Evolutionary conservation across 2,329 filamentous ascomycete species (phyloP).

Genomic region (Fusarium praegraminearum): DNA sequence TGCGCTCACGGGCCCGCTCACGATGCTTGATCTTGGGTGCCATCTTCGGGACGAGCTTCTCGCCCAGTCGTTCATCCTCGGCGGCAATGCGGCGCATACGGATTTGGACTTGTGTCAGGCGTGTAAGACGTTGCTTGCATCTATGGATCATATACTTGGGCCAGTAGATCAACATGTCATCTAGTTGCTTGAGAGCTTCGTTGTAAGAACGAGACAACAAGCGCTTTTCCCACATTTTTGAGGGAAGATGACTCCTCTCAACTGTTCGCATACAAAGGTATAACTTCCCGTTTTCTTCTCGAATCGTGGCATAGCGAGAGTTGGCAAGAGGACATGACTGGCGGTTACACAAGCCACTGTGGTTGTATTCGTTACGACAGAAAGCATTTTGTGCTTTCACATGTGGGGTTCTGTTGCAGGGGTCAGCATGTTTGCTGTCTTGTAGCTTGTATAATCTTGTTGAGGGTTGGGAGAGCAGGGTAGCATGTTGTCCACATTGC

Average conservation of each 20-base stretch:
- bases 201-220: conserved; percentile 48
- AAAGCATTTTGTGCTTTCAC: conserved; percentile 60
- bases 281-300: conserved; percentile 83
- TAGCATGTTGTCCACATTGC: no score
- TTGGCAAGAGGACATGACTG: conserved; percentile 94
- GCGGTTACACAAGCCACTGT: conserved; percentile 83
- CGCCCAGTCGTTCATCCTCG: conserved; percentile 90
- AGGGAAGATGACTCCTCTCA: conserved; percentile 87
- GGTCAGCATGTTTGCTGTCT: conserved; percentile 45
- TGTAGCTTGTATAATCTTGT: background rate
- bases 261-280: conserved; percentile 98
- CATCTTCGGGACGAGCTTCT: conserved; percentile 87
- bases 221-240: conserved; percentile 94
- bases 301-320: conserved; percentile 91
- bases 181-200: conserved; percentile 69
- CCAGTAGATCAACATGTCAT: conserved; percentile 89
- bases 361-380: conserved; percentile 95
- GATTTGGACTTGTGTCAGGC: conserved; percentile 92
- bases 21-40: conserved; percentile 88
- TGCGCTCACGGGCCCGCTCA: conserved; percentile 80
- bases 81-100: conserved; percentile 82
- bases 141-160: conserved; percentile 94
- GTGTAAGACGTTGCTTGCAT: conserved; percentile 94
- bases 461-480: background rate
- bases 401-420: conserved; percentile 65